These are phyloP conservation scores for Trichoderma virens DNA, from an alignment of 495 filamentous ascomycete species.

Conservation along the genomic window DNA sequence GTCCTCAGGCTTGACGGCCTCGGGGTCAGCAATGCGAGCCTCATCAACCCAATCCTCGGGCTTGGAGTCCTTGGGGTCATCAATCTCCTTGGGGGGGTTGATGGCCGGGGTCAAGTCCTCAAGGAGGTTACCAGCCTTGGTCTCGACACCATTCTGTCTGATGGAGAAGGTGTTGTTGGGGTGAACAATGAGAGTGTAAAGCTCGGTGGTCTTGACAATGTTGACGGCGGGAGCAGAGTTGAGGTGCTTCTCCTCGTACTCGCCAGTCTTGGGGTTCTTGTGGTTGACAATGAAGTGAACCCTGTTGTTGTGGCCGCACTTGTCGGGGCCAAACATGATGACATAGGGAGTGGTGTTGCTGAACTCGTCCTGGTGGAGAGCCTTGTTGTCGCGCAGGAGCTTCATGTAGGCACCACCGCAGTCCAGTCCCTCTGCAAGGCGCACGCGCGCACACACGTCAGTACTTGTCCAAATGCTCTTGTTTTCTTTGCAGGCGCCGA, in stretches of 20 bases:
- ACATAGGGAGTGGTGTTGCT: slow-evolving; percentile 95
- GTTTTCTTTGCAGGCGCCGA: slow-evolving; percentile 17
- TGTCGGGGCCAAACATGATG: slow-evolving; percentile 99
- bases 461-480: slow-evolving; percentile 15
- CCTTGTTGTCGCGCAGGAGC: slow-evolving; percentile 95
- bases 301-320: slow-evolving; percentile 99
- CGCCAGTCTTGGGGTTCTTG: slow-evolving; percentile 99
- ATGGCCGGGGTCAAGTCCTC: slow-evolving; percentile 91
- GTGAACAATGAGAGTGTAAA: slow-evolving; percentile 94
- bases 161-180: slow-evolving; percentile 94
- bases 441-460: slow-evolving; percentile 18
- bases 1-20: slow-evolving; percentile 92
- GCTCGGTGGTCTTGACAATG: slow-evolving; percentile 80
- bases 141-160: slow-evolving; percentile 75
- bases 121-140: slow-evolving; percentile 83
- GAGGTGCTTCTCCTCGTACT: slow-evolving; percentile 99
- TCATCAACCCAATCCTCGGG: slow-evolving; percentile 94
- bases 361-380: slow-evolving; percentile 95
- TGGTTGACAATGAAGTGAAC: slow-evolving; percentile 99
- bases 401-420: slow-evolving; percentile 99
- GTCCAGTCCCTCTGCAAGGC: slow-evolving; percentile 70
- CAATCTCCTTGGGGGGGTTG: slow-evolving; percentile 94
- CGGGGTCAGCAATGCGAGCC: slow-evolving; percentile 80
- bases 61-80: slow-evolving; percentile 92
- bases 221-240: slow-evolving; percentile 73